Evolutionary conservation across 495 filamentous ascomycete genomes (phyloP), one percentile per base, ranked within the genome.

Genomic region (Trichoderma erinaceum): DNA sequence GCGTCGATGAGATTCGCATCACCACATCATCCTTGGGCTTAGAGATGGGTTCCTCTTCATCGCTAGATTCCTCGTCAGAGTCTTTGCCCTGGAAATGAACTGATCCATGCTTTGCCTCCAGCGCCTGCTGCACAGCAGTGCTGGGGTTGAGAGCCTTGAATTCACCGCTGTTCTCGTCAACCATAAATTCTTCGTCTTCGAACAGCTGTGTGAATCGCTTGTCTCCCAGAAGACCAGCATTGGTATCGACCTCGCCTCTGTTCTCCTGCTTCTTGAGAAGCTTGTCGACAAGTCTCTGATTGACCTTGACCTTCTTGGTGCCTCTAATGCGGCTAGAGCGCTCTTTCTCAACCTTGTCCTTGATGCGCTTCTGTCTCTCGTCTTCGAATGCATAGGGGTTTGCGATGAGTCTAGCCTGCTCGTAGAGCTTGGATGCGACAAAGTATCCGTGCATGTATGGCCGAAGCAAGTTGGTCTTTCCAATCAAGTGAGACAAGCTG

Each of bases 371-470:
- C 43, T 87, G 87, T 50, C 93, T 85, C 75, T 97, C 90, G 71
- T 97, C 89, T 71, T 96, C 90, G 86, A 90, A 95, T 68, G 95
- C 83, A 74, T 93, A 96, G 1, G 95, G 95, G 77, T 97, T 93
- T 50, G 90, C 86, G 69, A 97, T 96, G 68, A 99, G 78, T 32
- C 90, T 80, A n/a, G 93, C 95, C 77, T 98, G 92, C 69, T 98
- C 96, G 74, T 97, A 97, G 29, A 99, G 75, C 65, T 90, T 88
- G 72, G 96, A 92, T 67, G 90, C 90, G 13, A 97, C 92, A 78
- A 99, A 99, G 83, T 95, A 97, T 69, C 95, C 95, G 76, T 98
- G 94, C 96, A 98, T 97, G 73, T 97, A 98, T 61, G 96, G 93
- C 41, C 92, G 85, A 58, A 99, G 78, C 13, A 97, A 80, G 73